Percentiles rank a stretch among this genome's conserved stretches.
These are phyloP conservation scores for Singerocomus rubriflavus DNA, from an alignment of 1,284 basidiomycete species.

Conservation along the genomic window DNA sequence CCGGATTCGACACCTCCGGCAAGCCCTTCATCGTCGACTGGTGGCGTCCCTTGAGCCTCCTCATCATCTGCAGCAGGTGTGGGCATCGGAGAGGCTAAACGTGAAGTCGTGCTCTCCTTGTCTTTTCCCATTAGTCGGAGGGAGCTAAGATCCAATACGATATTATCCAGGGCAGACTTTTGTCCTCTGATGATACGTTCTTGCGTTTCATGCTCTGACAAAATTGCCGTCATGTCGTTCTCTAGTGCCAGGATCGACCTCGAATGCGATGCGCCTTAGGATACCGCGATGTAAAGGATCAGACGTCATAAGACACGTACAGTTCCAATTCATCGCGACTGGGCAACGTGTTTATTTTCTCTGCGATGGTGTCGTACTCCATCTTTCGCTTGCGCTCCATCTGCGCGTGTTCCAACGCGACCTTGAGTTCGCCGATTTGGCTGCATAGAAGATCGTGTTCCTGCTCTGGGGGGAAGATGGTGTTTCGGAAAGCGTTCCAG, in stretches of 20 bases:
- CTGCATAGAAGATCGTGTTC: slow-evolving; percentile 62
- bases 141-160: slow-evolving; percentile 58
- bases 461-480: slow-evolving; percentile 43
- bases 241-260: slow-evolving; percentile 70
- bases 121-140: slow-evolving; percentile 68
- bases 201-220: slow-evolving; percentile 69
- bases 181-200: slow-evolving; percentile 62
- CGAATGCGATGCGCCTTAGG: slow-evolving; percentile 3
- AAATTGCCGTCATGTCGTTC: slow-evolving; percentile 73
- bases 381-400: slow-evolving; percentile 70
- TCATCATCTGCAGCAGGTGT: slow-evolving; percentile 50
- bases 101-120: slow-evolving; percentile 43
- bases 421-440: slow-evolving; percentile 75
- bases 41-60: slow-evolving; percentile 21
- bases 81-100: slow-evolving; percentile 39
- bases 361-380: slow-evolving; percentile 78
- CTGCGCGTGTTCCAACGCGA: slow-evolving; percentile 72
- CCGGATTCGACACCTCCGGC: slow-evolving; percentile 36
- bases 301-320: slow-evolving; percentile 41
- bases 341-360: slow-evolving; percentile 77
- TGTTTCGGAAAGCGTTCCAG: neutral
- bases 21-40: slow-evolving; percentile 40
- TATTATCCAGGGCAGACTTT: slow-evolving; percentile 60
- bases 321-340: slow-evolving; percentile 68
- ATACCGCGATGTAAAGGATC: neutral